These are phyloP conservation scores for Pichia californica DNA, from an alignment of 805 yeast genomes.

Conservation along the genomic window DNA sequence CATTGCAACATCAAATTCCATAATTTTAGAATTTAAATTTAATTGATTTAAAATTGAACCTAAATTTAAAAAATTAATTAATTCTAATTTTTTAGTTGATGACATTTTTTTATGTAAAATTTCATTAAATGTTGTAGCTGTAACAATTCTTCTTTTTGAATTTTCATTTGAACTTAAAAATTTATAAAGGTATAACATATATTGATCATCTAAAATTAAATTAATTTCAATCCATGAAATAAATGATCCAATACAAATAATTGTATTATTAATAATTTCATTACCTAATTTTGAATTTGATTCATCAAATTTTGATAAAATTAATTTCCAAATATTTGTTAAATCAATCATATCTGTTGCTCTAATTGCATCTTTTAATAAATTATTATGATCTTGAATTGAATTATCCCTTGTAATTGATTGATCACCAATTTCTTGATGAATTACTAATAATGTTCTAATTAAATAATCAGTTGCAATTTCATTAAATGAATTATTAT, in stretches of 20 bases:
- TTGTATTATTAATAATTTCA: conserved; percentile 50
- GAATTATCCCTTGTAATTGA: conserved; percentile 65
- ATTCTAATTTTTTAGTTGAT: conserved; percentile 49
- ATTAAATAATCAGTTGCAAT: conserved; percentile 64
- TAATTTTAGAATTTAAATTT: conserved; percentile 35
- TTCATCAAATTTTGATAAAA: conserved; percentile 35
- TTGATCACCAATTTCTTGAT: conserved; percentile 91
- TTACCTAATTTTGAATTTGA: conserved; percentile 17
- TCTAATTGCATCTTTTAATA: conserved; percentile 78
- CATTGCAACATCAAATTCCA: conserved; percentile 55
- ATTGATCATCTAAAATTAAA: conserved; percentile 57
- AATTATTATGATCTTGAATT: conserved; percentile 56
- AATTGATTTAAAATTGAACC: conserved; percentile 43
- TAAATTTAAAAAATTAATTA: conserved; percentile 63
- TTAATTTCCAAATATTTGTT: conserved; percentile 60
- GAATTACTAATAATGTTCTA: conserved; percentile 68
- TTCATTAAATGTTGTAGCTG: conserved; percentile 50
- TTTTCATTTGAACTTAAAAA: conserved; percentile 34
- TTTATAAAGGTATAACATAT: conserved; percentile 50
- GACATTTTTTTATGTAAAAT: conserved; percentile 55
- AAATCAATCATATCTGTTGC: conserved; percentile 63
- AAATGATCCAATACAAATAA: conserved; percentile 73
- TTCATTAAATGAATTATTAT: conserved; percentile 29
- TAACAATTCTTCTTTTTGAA: conserved; percentile 46
- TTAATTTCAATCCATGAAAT: conserved; percentile 90